phyloP scores from a whole-genome alignment of 2,329 filamentous ascomycete genomes.

The Ilyonectria mors-panacis region DNA sequence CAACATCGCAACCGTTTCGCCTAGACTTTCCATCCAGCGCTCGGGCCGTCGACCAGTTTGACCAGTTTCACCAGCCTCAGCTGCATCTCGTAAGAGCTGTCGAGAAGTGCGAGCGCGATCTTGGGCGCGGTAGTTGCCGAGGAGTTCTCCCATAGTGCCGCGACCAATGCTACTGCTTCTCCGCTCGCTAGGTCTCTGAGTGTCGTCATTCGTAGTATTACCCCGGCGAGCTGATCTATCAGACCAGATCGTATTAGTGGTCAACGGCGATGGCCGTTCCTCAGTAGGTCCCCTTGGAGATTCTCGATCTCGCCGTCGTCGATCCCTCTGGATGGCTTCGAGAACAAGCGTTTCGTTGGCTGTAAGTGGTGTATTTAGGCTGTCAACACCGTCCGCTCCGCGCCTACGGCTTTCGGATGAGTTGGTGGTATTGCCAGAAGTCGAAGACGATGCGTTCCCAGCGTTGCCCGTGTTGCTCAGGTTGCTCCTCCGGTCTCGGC shows the following conservation, averaged over 20 bases:
- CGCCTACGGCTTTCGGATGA: conserved; percentile 47
- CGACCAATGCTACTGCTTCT: conserved; percentile 55
- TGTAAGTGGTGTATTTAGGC: conserved; percentile 66
- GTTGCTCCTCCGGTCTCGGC: conserved; percentile 58
- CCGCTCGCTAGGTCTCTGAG: conserved; percentile 51
- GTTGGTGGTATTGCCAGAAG: conserved; percentile 24
- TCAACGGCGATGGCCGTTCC: conserved; percentile 30
- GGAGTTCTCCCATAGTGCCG: conserved; percentile 55
- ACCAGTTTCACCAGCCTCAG: conserved; percentile 33
- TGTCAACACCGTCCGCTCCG: conserved; percentile 55
- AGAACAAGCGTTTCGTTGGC: conserved; percentile 70
- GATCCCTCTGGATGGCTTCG: conserved; percentile 69
- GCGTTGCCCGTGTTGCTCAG: background rate
- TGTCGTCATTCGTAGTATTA: conserved; percentile 42
- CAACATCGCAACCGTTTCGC: conserved; percentile 55
- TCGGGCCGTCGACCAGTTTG: conserved; percentile 46
- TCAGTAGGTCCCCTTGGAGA: conserved; percentile 44
- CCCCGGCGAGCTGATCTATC: conserved; percentile 33
- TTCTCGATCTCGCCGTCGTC: conserved; percentile 64
- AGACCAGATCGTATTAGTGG: conserved; percentile 31
- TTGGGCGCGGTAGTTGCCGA: conserved; percentile 55
- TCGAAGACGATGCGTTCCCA: conserved; percentile 30
- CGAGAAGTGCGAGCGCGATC: conserved; percentile 53
- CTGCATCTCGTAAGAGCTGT: conserved; percentile 51
- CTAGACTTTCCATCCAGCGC: conserved; percentile 53